Conservation (phyloP, 139 green algal species). For the Zygnema circumcarinatum region DNA sequence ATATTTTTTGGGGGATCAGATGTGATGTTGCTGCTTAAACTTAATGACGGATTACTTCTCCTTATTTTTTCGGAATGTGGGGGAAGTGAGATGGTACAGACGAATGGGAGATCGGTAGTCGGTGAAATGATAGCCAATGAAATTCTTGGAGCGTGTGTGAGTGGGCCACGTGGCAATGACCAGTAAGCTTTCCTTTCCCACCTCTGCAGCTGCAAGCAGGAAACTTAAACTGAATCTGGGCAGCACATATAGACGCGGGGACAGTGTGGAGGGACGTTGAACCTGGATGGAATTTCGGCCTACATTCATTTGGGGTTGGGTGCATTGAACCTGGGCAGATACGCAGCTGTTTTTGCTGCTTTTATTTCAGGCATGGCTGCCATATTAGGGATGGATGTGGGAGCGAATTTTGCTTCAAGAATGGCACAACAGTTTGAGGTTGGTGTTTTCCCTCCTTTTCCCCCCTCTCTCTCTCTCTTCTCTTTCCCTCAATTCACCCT, state of each 20-base stretch:
- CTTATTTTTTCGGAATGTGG: constrained; percentile 3
- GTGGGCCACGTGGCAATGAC: constrained; percentile 46
- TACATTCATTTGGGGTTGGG: no score
- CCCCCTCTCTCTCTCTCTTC: neutral
- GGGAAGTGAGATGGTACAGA: constrained; percentile 6
- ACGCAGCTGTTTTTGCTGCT: constrained; percentile 54
- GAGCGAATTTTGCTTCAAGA: constrained; percentile 32
- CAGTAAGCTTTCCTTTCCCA: constrained; percentile 23
- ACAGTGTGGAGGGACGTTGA: no score
- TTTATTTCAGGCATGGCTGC: constrained; percentile 35
- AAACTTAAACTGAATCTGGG: no score
- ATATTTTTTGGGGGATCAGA: neutral
- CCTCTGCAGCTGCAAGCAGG: neutral
- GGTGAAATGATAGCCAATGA: constrained; percentile 31
- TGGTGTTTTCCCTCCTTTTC: neutral
- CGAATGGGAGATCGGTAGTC: constrained; percentile 3
- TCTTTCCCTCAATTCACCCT: no score
- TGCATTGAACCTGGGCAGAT: constrained; percentile 8
- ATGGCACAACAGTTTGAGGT: constrained; percentile 43
- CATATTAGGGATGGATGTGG: constrained; percentile 32
- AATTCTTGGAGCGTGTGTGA: constrained; percentile 36
- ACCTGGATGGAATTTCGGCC: no score
- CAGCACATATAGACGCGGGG: no score
- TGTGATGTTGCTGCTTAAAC: neutral
- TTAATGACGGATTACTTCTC: neutral